Percentiles rank a stretch among this genome's conserved stretches.
phyloP scores from a whole-genome alignment of 768 basidiomycete genomes.

The Suillus occidentalis region DNA sequence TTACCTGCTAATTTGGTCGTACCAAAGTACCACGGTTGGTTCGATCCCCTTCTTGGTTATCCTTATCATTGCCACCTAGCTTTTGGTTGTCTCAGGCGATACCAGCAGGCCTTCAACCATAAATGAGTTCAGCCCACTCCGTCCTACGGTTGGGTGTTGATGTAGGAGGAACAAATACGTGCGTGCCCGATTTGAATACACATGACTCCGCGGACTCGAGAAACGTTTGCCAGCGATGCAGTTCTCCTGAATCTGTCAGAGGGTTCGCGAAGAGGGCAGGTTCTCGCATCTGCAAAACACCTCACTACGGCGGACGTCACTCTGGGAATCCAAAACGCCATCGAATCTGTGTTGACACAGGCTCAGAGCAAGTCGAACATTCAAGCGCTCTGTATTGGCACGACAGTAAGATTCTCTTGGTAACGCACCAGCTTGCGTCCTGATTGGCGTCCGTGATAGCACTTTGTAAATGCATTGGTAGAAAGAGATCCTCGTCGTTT shows the following conservation, averaged over 20 bases:
- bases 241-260: slow-evolving; percentile 23
- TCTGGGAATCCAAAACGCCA: slow-evolving; percentile 54
- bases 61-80: not conserved
- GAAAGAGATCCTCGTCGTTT: slow-evolving; percentile 54
- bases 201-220: not conserved
- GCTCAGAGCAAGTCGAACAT: slow-evolving; percentile 38
- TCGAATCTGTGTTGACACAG: slow-evolving; percentile 44
- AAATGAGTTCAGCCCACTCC: slow-evolving; percentile 1
- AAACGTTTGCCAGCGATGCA: slow-evolving; percentile 27
- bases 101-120: not conserved
- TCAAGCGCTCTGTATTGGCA: slow-evolving; percentile 58
- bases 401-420: slow-evolving; percentile 41
- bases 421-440: not conserved
- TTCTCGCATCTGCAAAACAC: slow-evolving; percentile 41
- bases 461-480: slow-evolving; percentile 62
- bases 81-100: not conserved
- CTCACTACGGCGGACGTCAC: slow-evolving; percentile 60
- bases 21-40: not conserved
- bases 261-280: slow-evolving; percentile 12
- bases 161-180: slow-evolving; percentile 37
- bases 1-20: not conserved
- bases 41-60: not conserved
- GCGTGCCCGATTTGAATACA: not conserved
- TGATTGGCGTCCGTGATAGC: slow-evolving; percentile 29
- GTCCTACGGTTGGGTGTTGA: slow-evolving; percentile 32